phyloP scores from a whole-genome alignment of 2,329 filamentous ascomycete genomes.

The Escovopsis sp. region DNA sequence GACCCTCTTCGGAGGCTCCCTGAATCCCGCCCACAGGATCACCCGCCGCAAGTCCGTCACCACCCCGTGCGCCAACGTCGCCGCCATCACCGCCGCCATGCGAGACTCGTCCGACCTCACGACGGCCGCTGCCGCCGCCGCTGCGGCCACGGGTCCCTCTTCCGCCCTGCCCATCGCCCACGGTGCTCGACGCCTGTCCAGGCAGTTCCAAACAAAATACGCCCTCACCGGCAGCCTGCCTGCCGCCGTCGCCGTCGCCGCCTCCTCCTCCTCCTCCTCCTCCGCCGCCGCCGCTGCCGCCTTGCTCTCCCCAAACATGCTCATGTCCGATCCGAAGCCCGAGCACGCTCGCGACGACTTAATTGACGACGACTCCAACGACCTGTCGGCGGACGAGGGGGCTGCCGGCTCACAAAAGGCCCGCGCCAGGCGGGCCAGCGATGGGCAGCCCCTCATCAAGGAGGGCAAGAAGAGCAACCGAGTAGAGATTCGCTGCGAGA shows the following conservation, averaged over 20 bases:
- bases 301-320: constrained; percentile 44
- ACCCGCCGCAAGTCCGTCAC: constrained; percentile 91
- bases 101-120: constrained; percentile 41
- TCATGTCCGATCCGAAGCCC: constrained; percentile 30
- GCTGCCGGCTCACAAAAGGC: constrained; percentile 32
- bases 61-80: constrained; percentile 55
- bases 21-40: constrained; percentile 73
- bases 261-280: too few species aligned
- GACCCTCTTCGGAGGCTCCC: constrained; percentile 60
- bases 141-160: constrained; percentile 17
- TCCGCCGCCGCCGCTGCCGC: constrained; percentile 12
- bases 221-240: constrained; percentile 43
- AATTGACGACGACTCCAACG: constrained; percentile 53
- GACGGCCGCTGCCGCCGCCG: too few species aligned
- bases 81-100: constrained; percentile 59
- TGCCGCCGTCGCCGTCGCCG: constrained; percentile 37
- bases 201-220: constrained; percentile 38
- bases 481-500: constrained; percentile 86
- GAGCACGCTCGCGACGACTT: constrained; percentile 41
- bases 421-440: constrained; percentile 55
- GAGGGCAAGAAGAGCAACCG: constrained; percentile 72
- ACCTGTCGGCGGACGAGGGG: constrained; percentile 41
- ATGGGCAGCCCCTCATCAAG: constrained; percentile 71
- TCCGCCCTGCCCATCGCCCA: constrained; percentile 43
- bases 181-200: constrained; percentile 52